These are phyloP conservation scores for Lecanicillium sp. DNA, from an alignment of 2,329 filamentous ascomycete genomes.

Conservation along the genomic window DNA sequence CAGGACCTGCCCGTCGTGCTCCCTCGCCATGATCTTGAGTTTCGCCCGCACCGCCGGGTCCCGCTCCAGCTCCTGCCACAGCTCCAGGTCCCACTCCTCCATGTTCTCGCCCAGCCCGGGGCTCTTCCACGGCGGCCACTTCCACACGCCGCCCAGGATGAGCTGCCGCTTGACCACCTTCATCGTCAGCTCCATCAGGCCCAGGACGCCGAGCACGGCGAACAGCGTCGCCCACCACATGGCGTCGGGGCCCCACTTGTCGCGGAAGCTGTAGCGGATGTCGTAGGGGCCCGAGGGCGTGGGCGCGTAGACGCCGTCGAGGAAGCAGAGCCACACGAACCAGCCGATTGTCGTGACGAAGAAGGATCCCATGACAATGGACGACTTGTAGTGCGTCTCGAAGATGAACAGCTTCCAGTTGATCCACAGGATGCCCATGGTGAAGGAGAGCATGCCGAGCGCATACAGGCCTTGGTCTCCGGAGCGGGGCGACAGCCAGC, in stretches of 20 bases:
- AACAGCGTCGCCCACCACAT: conserved; percentile 71
- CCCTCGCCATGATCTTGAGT: conserved; percentile 35
- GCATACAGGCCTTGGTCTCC: conserved; percentile 67
- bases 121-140: conserved; percentile 38
- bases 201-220: conserved; percentile 53
- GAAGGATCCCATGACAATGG: conserved; percentile 54
- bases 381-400: conserved; percentile 70
- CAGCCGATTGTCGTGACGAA: conserved; percentile 59
- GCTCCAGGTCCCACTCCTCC: conserved; percentile 47
- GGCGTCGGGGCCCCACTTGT: conserved; percentile 60
- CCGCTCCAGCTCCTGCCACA: conserved; percentile 55
- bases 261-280: conserved; percentile 60
- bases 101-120: conserved; percentile 29
- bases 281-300: conserved; percentile 52
- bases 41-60: conserved; percentile 39
- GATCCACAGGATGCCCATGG: conserved; percentile 64
- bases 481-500: conserved; percentile 41
- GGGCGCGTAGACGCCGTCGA: conserved; percentile 55
- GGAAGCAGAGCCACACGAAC: conserved; percentile 67
- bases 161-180: conserved; percentile 42
- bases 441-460: conserved; percentile 66
- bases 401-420: conserved; percentile 72
- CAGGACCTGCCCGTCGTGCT: conserved; percentile 23
- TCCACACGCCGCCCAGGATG: conserved; percentile 41
- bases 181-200: conserved; percentile 60